A percentile compares a stretch with the other conserved stretches of the same genome.
Conservation (phyloP, 305 asterid genomes). For the Fraxinus latifolia region DNA sequence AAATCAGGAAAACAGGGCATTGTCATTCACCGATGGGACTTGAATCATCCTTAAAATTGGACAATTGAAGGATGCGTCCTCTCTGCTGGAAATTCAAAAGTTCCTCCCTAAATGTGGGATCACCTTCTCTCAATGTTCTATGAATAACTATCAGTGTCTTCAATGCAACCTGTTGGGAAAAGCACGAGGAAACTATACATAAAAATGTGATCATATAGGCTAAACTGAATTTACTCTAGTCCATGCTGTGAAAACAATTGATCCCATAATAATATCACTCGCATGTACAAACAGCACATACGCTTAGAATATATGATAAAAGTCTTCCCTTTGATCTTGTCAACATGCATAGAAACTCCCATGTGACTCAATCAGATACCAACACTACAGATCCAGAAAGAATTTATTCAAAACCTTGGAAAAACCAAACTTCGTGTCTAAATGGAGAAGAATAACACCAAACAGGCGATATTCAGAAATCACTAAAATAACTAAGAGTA, state of each 20-base stretch:
- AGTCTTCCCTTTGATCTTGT: not conserved
- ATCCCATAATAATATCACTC: not conserved
- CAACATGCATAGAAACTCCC: not conserved
- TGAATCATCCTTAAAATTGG: slow-evolving; percentile 4
- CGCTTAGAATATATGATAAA: not conserved
- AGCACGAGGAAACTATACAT: not conserved
- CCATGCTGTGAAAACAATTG: not conserved
- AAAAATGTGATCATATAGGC: not conserved
- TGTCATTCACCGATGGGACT: not conserved
- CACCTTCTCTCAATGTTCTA: not conserved
- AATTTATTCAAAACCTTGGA: not conserved
- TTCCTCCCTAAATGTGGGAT: not conserved
- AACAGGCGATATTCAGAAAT: not conserved
- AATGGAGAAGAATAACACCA: not conserved
- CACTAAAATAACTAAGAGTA: not conserved
- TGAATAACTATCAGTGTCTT: not conserved
- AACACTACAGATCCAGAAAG: not conserved
- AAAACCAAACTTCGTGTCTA: not conserved
- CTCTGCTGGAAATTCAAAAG: not conserved
- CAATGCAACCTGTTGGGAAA: not conserved
- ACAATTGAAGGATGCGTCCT: not conserved
- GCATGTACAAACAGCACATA: not conserved
- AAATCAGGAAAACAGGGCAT: not conserved
- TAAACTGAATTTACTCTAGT: not conserved
- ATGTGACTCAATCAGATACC: not conserved